phyloP scores from a whole-genome alignment of 495 filamentous ascomycete species.

The Hyaloscypha bicolor region DNA sequence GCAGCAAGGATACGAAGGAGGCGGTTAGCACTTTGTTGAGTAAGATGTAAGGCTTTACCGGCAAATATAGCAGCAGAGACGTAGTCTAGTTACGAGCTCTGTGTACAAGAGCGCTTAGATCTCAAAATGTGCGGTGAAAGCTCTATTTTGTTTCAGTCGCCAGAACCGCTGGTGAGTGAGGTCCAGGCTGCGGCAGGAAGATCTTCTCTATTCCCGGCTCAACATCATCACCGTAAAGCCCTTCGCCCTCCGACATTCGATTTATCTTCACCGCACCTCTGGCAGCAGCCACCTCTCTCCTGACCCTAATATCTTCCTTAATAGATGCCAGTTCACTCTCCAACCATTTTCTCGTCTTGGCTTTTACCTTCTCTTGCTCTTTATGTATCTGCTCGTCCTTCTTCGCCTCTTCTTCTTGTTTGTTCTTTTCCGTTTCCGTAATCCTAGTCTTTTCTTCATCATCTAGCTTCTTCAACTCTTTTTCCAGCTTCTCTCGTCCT shows the following conservation, averaged over 20 bases:
- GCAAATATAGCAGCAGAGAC: neutral
- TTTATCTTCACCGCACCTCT: constrained; percentile 8
- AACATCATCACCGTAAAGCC: constrained; percentile 15
- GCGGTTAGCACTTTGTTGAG: constrained; percentile 64
- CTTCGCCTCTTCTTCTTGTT: constrained; percentile 9
- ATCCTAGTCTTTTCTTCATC: neutral
- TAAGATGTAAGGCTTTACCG: constrained; percentile 54
- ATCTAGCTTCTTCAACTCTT: constrained; percentile 7
- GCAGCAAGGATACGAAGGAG: constrained; percentile 62
- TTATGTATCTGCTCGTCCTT: neutral
- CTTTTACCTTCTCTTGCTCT: neutral
- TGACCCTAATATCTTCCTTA: constrained; percentile 8
- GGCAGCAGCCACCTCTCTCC: constrained; percentile 9
- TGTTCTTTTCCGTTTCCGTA: constrained; percentile 14
- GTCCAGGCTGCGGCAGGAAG: constrained; percentile 1
- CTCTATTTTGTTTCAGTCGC: neutral
- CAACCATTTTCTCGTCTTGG: neutral
- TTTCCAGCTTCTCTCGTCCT: constrained; percentile 10
- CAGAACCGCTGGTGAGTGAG: no score
- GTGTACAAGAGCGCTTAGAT: neutral
- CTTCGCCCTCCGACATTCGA: constrained; percentile 11
- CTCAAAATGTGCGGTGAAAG: neutral
- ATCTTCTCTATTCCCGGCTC: constrained; percentile 11
- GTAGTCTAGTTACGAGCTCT: neutral
- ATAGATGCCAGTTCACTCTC: constrained; percentile 4